A percentile compares a stretch with the other conserved stretches of the same genome.
These are phyloP conservation scores for Blepharisma japonicum DNA, from an alignment of 73 alveolate species.

Conservation along the genomic window DNA sequence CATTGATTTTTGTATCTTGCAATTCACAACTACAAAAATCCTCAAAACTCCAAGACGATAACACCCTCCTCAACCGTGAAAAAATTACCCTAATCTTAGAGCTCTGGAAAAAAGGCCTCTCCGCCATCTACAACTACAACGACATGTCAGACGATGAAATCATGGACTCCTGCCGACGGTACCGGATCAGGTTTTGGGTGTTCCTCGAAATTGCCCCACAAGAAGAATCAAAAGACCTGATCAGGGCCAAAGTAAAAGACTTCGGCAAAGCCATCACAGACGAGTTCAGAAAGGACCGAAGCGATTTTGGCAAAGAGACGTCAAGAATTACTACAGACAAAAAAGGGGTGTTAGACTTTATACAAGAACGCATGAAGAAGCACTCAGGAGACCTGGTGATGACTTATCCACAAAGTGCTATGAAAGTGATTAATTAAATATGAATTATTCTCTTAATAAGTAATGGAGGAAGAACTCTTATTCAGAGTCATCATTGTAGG, in stretches of 20 bases:
- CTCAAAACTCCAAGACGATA: background rate
- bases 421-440: too few relatives aligned
- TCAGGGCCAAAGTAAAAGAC: too few relatives aligned
- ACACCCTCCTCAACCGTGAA: background rate
- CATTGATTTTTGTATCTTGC: background rate
- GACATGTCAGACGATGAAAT: background rate
- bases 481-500: conserved; percentile 59
- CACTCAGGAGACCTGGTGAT: too few relatives aligned
- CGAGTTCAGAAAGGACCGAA: too few relatives aligned
- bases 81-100: background rate
- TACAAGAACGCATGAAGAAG: too few relatives aligned
- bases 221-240: too few relatives aligned
- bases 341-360: too few relatives aligned
- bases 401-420: too few relatives aligned
- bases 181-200: background rate
- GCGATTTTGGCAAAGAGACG: too few relatives aligned
- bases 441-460: background rate
- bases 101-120: background rate
- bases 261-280: too few relatives aligned
- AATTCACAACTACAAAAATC: background rate
- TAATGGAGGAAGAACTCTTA: conserved; percentile 41
- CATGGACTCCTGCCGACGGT: conserved; percentile 18
- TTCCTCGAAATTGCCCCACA: background rate
- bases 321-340: too few relatives aligned
- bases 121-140: conserved; percentile 15